A percentile compares a stretch with the other conserved stretches of the same genome.
These are phyloP conservation scores for Pyricularia pennisetigena DNA, from an alignment of 2,329 filamentous ascomycete species.

Conservation along the genomic window DNA sequence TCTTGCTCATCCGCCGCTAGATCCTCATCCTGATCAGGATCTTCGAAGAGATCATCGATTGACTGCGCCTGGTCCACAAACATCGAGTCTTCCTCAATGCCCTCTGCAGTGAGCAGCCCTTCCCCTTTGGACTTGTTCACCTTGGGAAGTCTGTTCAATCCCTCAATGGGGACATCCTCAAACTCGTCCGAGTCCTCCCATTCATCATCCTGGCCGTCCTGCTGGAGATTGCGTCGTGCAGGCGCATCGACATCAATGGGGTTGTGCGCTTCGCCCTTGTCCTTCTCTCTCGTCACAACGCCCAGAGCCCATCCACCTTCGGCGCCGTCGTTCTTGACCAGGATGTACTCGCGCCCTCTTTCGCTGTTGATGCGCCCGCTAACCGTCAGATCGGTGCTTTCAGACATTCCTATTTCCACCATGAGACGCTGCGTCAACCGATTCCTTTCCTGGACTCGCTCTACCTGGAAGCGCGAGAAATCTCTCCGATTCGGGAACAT, in stretches of 20 bases:
- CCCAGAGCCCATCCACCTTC: slow-evolving; percentile 95
- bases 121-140: slow-evolving; percentile 2
- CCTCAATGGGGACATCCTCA: slow-evolving; percentile 87
- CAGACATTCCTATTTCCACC: slow-evolving; percentile 82
- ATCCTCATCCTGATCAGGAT: slow-evolving; percentile 13
- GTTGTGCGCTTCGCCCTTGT: slow-evolving; percentile 69
- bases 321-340: slow-evolving; percentile 90
- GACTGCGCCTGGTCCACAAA: slow-evolving; percentile 34
- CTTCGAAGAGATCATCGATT: slow-evolving; percentile 21
- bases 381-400: slow-evolving; percentile 59
- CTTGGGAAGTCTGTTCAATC: slow-evolving; percentile 74
- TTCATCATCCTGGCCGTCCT: slow-evolving; percentile 55
- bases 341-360: slow-evolving; percentile 83
- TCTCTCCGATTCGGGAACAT: slow-evolving; percentile 99
- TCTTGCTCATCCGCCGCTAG: slow-evolving; percentile 31
- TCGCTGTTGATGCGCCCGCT: slow-evolving; percentile 69
- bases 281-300: slow-evolving; percentile 78
- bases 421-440: slow-evolving; percentile 91
- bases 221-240: slow-evolving; percentile 44
- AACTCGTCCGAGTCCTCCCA: slow-evolving; percentile 69
- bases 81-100: slow-evolving; percentile 37
- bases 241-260: slow-evolving; percentile 83
- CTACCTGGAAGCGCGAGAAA: slow-evolving; percentile 93
- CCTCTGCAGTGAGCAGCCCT: neutral
- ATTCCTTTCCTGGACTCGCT: slow-evolving; percentile 85